Percentiles rank a stretch among this genome's conserved stretches.
phyloP scores from a whole-genome alignment of 2,329 filamentous ascomycete genomes.

The Aspergillus puulaauensis region DNA sequence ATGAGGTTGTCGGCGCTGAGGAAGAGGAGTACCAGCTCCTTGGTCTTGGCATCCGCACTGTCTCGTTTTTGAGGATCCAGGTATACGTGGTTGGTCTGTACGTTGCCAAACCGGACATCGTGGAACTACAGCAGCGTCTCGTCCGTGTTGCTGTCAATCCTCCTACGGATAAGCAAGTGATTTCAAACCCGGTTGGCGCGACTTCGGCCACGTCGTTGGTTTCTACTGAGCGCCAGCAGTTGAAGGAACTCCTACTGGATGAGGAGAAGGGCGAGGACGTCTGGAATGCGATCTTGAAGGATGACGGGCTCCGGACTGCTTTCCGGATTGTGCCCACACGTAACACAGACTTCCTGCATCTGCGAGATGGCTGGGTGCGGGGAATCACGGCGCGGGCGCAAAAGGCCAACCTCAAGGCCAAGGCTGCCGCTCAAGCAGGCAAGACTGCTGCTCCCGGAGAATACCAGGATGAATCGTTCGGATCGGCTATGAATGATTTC shows the following conservation, averaged over 20 bases:
- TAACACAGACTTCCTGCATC: slow-evolving; percentile 89
- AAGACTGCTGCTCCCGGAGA: slow-evolving; percentile 29
- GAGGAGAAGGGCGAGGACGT: slow-evolving; percentile 66
- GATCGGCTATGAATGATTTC: slow-evolving; percentile 71
- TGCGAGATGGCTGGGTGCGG: slow-evolving; percentile 87
- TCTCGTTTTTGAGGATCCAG: slow-evolving; percentile 85
- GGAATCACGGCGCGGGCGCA: slow-evolving; percentile 74
- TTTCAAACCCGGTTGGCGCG: slow-evolving; percentile 52
- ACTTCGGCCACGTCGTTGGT: slow-evolving; percentile 76
- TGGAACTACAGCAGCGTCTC: slow-evolving; percentile 73
- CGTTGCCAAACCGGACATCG: slow-evolving; percentile 78
- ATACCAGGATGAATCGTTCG: slow-evolving; percentile 74
- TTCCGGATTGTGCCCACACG: slow-evolving; percentile 86
- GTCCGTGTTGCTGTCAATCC: slow-evolving; percentile 64
- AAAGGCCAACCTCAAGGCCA: slow-evolving; percentile 51
- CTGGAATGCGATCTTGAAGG: slow-evolving; percentile 70
- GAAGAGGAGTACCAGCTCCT: slow-evolving; percentile 79
- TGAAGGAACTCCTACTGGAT: slow-evolving; percentile 70
- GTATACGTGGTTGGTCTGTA: slow-evolving; percentile 96
- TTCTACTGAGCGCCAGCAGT: slow-evolving; percentile 71
- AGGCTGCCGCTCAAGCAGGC: slow-evolving; percentile 6
- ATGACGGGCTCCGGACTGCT: slow-evolving; percentile 69
- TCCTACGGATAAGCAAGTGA: slow-evolving; percentile 17
- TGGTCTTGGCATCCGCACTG: slow-evolving; percentile 82
- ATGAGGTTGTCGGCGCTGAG: slow-evolving; percentile 38